Evolutionary conservation across 208 protist genomes (phyloP).

Genomic region (Crithidia sp.): DNA sequence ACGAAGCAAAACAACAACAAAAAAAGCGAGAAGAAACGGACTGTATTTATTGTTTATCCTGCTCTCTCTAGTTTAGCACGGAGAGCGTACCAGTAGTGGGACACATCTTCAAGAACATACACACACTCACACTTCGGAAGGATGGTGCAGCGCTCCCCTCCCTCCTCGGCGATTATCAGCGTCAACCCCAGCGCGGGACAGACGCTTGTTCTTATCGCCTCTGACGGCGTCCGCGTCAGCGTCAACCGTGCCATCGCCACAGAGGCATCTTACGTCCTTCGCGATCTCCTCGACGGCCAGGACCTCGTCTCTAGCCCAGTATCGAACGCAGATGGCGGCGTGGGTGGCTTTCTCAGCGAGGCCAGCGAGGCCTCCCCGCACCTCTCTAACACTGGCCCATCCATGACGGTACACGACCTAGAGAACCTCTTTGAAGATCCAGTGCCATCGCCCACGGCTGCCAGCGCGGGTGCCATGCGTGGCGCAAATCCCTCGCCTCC

Average conservation of each 20-base stretch:
- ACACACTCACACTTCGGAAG: neutral
- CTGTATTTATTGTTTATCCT: no score
- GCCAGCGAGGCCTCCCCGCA: neutral
- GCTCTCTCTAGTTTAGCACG: no score
- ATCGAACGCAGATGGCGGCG: conserved; percentile 7
- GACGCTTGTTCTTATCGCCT: conserved; percentile 69
- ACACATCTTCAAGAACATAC: neutral
- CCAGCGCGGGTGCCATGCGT: neutral
- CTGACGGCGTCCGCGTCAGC: conserved; percentile 62
- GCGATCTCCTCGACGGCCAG: conserved; percentile 76
- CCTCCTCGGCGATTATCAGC: conserved; percentile 3
- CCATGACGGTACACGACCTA: conserved; percentile 10
- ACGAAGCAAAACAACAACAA: no score
- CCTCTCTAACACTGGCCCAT: neutral
- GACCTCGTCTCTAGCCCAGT: conserved; percentile 25
- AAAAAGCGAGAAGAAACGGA: no score
- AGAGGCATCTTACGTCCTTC: conserved; percentile 74
- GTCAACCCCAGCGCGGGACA: conserved; percentile 15
- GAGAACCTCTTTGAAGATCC: conserved; percentile 29
- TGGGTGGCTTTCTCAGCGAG: neutral
- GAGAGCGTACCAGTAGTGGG: neutral
- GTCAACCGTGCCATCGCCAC: conserved; percentile 74
- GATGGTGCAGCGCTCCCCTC: conserved; percentile 5
- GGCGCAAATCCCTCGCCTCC: neutral
- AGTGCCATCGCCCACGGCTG: neutral